phyloP scores from a whole-genome alignment of 1,284 basidiomycete genomes.

The Cryptococcus amylolentus region DNA sequence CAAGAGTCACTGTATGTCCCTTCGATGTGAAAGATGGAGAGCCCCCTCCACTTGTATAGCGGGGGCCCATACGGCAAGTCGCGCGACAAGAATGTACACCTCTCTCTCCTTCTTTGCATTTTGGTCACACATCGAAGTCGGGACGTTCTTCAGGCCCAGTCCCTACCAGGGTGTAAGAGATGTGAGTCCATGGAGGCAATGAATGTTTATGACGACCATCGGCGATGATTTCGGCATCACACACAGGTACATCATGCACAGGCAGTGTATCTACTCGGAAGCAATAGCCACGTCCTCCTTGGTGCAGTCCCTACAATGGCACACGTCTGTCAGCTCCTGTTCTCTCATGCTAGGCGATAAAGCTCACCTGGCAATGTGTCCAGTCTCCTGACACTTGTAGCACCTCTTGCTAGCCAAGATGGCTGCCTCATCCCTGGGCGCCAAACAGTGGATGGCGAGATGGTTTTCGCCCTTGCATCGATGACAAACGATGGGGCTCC shows the following conservation, averaged over 20 bases:
- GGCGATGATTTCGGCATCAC: too few species aligned
- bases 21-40: too few species aligned
- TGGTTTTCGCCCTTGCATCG: slow-evolving; percentile 50
- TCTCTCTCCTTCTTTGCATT: too few species aligned
- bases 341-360: background rate
- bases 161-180: too few species aligned
- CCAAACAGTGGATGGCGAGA: slow-evolving; percentile 48
- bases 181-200: too few species aligned
- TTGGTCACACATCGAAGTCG: too few species aligned
- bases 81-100: too few species aligned
- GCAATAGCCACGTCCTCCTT: slow-evolving; percentile 14
- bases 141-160: too few species aligned
- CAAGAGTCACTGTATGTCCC: too few species aligned
- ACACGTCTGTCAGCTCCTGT: background rate
- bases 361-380: slow-evolving; percentile 42
- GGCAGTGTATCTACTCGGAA: slow-evolving; percentile 7
- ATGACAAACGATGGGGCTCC: slow-evolving; percentile 49
- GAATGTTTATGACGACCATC: too few species aligned
- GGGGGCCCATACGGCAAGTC: too few species aligned
- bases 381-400: slow-evolving; percentile 49
- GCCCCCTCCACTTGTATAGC: too few species aligned
- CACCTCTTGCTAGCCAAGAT: slow-evolving; percentile 43
- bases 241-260: background rate
- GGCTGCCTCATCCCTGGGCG: slow-evolving; percentile 40
- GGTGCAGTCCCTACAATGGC: slow-evolving; percentile 14